Base-by-base conservation (phyloP, 495 filamentous ascomycete genomes). In the Parathielavia hyrcaniae region DNA sequence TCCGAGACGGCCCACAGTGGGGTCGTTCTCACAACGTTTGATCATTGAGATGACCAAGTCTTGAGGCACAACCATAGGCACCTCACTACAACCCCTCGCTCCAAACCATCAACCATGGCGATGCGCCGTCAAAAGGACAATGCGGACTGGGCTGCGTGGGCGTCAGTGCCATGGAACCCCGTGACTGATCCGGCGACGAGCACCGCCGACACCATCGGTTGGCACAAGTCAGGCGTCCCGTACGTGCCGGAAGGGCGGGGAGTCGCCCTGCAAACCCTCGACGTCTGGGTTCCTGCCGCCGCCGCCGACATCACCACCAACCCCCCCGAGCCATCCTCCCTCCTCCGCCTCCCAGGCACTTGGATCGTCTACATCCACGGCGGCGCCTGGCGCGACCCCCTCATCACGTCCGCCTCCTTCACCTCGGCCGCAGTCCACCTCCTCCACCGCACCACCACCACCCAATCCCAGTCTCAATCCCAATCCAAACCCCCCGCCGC, bases 381-480 rank as follows among this genome's bases (percentile, higher is more conserved):
- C 63, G 91, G 91, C 64, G 91, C 87, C 64, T 96, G 89, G 88
- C 82, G 88, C 57, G 90, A 95, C 65, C 90, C 90, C 46, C 69
- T 67, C 47, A 69, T 84, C 52, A 71, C 81, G 17, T 58, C 73
- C 8, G 55, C 71, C 30, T 82, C 86, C 58, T 65, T 70, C 52
- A 30, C 49, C 30, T 12, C 60, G 4, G 46, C 66, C 20, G 66
- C 62, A 26, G 6, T 17, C 17, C 30, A 51, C 35, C 52, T 67
- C 39, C 59, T 70, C 16, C 53, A 22, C 8, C 17, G 10, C 16
- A 17, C 43, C 22, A 30, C 39, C 16, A 20, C 40, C 30, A 16
- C n/a, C 43, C 14, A 39, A 3, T 38, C 30, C 43, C 9, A 30
- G 16, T 16, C 58, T 19, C 58, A 72, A 26, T 30, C 26, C 26